Percentiles rank a stretch among this genome's conserved stretches.
phyloP scores from a whole-genome alignment of 2,329 filamentous ascomycete genomes.

The Neurospora sp. region DNA sequence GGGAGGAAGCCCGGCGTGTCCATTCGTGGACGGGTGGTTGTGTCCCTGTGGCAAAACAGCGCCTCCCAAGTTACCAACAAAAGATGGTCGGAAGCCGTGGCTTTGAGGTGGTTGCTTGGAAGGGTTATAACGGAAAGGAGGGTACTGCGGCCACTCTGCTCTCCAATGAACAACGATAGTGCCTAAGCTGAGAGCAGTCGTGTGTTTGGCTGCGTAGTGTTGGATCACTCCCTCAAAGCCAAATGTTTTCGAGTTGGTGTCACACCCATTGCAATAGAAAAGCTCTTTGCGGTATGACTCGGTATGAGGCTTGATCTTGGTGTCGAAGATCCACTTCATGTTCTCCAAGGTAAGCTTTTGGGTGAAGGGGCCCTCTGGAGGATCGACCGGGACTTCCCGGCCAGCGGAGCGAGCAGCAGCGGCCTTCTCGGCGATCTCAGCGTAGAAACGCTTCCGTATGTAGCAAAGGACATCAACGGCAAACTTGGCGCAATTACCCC shows the following conservation, averaged over 20 bases:
- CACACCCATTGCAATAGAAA: slow-evolving; percentile 65
- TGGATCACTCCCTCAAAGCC: slow-evolving; percentile 72
- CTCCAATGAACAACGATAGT: slow-evolving; percentile 70
- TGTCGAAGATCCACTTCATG: slow-evolving; percentile 78
- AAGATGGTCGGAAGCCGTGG: slow-evolving; percentile 3
- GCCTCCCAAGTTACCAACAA: slow-evolving; percentile 2
- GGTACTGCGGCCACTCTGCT: slow-evolving; percentile 65
- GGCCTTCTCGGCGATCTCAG: slow-evolving; percentile 44
- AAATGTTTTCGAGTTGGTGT: slow-evolving; percentile 55
- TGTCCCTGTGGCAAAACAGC: slow-evolving; percentile 8
- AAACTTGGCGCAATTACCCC: slow-evolving; percentile 55
- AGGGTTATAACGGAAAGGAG: slow-evolving; percentile 59
- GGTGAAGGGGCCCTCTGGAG: slow-evolving; percentile 42
- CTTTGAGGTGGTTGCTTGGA: slow-evolving; percentile 17
- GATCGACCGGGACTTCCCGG: slow-evolving; percentile 34
- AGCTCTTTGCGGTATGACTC: slow-evolving; percentile 58
- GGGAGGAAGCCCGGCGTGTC: slow-evolving; percentile 5
- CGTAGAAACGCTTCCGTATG: slow-evolving; percentile 57
- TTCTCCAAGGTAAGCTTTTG: slow-evolving; percentile 66
- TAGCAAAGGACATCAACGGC: slow-evolving; percentile 61
- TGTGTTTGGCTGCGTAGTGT: slow-evolving; percentile 78
- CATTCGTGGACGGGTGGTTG: slow-evolving; percentile 9
- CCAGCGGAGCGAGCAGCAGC: slow-evolving; percentile 36
- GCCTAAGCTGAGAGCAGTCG: slow-evolving; percentile 56
- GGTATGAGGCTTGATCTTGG: slow-evolving; percentile 61